Conservation (phyloP, 306 rosid genomes). For the Casuarina equisetifolia region DNA sequence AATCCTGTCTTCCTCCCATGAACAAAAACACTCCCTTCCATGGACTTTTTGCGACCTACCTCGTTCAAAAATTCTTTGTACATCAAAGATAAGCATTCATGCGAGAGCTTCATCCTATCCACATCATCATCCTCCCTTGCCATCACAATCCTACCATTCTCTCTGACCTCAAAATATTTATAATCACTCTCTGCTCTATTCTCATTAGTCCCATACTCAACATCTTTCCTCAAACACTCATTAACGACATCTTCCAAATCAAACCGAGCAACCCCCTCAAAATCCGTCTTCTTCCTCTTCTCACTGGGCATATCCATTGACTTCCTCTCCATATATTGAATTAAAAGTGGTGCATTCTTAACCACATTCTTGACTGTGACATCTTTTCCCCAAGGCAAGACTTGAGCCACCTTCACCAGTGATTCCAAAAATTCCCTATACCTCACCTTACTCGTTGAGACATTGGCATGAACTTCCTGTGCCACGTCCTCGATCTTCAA, state of each 20-base stretch:
- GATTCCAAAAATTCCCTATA: conserved; percentile 61
- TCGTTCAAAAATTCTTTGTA: conserved; percentile 42
- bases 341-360: conserved; percentile 58
- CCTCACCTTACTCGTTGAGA: conserved; percentile 57
- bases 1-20: conserved; percentile 24
- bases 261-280: conserved; percentile 25
- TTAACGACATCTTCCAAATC: conserved; percentile 55
- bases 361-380: conserved; percentile 58
- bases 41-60: conserved; percentile 17
- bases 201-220: conserved; percentile 27
- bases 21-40: conserved; percentile 28
- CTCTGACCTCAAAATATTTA: conserved; percentile 31
- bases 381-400: conserved; percentile 88
- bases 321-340: conserved; percentile 76
- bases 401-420: conserved; percentile 72
- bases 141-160: conserved; percentile 8
- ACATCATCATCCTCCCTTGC: not conserved
- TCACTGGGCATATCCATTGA: conserved; percentile 44
- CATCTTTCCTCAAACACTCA: conserved; percentile 46
- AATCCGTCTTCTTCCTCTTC: conserved; percentile 32
- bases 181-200: conserved; percentile 30
- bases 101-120: conserved; percentile 46
- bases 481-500: conserved; percentile 53
- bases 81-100: conserved; percentile 63
- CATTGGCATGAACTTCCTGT: conserved; percentile 50